phyloP scores from a whole-genome alignment of 2,329 filamentous ascomycete species.

The Didymella segeticola region DNA sequence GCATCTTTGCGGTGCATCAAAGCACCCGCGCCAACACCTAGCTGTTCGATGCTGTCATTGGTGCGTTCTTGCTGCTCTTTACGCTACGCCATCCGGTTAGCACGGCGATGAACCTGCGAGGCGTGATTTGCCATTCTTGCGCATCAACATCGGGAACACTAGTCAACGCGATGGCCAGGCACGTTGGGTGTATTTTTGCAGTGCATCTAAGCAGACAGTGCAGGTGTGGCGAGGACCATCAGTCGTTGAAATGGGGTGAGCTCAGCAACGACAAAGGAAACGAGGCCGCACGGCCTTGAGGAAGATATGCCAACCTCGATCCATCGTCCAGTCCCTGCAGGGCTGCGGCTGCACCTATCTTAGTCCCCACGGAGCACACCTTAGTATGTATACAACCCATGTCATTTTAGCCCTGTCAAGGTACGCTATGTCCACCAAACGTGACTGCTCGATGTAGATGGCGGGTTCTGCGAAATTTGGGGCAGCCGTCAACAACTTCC shows the following conservation, averaged over 20 bases:
- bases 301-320: slow-evolving; percentile 12
- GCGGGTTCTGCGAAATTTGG: background rate
- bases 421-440: background rate
- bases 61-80: background rate
- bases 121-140: background rate
- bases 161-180: background rate
- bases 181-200: background rate
- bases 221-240: slow-evolving; percentile 11
- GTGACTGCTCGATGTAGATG: slow-evolving; percentile 1
- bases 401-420: background rate
- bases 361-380: slow-evolving; percentile 12
- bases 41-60: background rate
- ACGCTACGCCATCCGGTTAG: background rate
- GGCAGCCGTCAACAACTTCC: slow-evolving; percentile 4
- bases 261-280: slow-evolving; percentile 26
- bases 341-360: slow-evolving; percentile 15
- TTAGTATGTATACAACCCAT: slow-evolving; percentile 13
- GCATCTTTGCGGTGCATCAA: background rate
- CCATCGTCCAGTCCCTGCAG: slow-evolving; percentile 12
- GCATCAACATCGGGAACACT: background rate
- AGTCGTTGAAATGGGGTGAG: slow-evolving; percentile 20
- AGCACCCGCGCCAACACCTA: background rate
- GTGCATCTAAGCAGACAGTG: slow-evolving; percentile 7
- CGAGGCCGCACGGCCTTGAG: slow-evolving; percentile 13
- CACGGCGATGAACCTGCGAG: background rate